These are phyloP conservation scores for Cryomyces minteri DNA, from an alignment of 495 filamentous ascomycete species.

Conservation along the genomic window DNA sequence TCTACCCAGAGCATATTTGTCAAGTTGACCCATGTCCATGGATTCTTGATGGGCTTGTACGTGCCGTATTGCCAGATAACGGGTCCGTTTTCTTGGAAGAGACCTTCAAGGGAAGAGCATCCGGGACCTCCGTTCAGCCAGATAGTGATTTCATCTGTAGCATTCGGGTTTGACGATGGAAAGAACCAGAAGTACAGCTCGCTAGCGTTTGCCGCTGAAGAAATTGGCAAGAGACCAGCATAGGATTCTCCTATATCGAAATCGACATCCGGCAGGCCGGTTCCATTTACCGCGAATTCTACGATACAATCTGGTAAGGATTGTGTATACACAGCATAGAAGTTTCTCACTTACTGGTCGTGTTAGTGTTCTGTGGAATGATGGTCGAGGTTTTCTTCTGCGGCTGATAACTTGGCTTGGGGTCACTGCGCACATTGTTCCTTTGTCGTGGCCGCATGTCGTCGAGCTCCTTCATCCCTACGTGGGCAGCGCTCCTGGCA, in stretches of 20 bases:
- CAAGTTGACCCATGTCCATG: conserved; percentile 8
- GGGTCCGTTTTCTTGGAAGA: conserved; percentile 23
- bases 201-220: conserved; percentile 9
- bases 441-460: background rate
- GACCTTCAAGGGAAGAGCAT: conserved; percentile 19
- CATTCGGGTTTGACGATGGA: conserved; percentile 13
- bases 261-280: conserved; percentile 19
- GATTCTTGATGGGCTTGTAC: conserved; percentile 10
- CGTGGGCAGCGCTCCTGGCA: conserved; percentile 11
- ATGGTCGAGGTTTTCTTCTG: conserved; percentile 1
- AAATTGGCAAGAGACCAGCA: conserved; percentile 22
- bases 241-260: conserved; percentile 26
- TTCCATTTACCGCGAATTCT: conserved; percentile 22
- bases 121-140: conserved; percentile 24
- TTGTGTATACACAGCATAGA: background rate
- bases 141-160: conserved; percentile 17
- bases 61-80: conserved; percentile 24
- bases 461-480: conserved; percentile 7
- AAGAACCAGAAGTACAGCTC: conserved; percentile 27
- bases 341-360: conserved; percentile 9
- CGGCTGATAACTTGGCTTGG: background rate
- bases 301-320: background rate
- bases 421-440: too few species aligned
- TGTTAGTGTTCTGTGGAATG: conserved; percentile 18
- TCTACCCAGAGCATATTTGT: conserved; percentile 18